A percentile compares a stretch with the other conserved stretches of the same genome.
Conservation (phyloP, 495 filamentous ascomycete species). For the Lasiosphaeriaceae sp. region DNA sequence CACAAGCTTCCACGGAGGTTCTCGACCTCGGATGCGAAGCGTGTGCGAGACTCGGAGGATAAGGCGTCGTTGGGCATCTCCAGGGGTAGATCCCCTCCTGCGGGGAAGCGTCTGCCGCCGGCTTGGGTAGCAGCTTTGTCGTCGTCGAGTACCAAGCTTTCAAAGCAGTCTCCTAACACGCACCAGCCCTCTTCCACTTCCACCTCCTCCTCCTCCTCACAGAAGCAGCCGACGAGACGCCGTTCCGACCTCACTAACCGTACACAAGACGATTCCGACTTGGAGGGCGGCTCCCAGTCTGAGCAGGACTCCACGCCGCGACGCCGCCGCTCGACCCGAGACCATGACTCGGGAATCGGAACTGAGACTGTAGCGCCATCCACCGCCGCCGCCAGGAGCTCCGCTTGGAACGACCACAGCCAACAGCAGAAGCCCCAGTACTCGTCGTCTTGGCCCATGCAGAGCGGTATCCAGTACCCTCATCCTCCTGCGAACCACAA, state of each 20-base stretch:
- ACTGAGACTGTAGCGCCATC: neutral
- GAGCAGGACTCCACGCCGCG: neutral
- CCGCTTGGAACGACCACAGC: conserved; percentile 5
- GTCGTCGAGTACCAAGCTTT: neutral
- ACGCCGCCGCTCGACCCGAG: neutral
- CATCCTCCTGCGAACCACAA: neutral
- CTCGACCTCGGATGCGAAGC: conserved; percentile 19
- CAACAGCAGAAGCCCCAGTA: conserved; percentile 9
- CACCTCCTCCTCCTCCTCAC: too few relatives aligned
- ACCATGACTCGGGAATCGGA: neutral
- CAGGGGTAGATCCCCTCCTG: conserved; percentile 17
- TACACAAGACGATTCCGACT: neutral
- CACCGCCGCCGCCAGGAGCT: conserved; percentile 10
- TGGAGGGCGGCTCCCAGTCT: neutral
- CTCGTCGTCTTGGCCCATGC: conserved; percentile 23
- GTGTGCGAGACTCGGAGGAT: conserved; percentile 6
- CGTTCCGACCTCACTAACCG: neutral
- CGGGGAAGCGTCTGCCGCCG: conserved; percentile 7
- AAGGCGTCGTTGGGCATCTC: conserved; percentile 4
- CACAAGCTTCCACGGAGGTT: conserved; percentile 22
- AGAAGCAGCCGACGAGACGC: neutral
- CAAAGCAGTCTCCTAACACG: neutral
- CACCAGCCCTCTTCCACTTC: too few relatives aligned
- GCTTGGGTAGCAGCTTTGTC: neutral
- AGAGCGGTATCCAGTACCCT: conserved; percentile 2